These are phyloP conservation scores for Heterobasidion irregulare DNA, from an alignment of 1,284 basidiomycete genomes.

Conservation along the genomic window DNA sequence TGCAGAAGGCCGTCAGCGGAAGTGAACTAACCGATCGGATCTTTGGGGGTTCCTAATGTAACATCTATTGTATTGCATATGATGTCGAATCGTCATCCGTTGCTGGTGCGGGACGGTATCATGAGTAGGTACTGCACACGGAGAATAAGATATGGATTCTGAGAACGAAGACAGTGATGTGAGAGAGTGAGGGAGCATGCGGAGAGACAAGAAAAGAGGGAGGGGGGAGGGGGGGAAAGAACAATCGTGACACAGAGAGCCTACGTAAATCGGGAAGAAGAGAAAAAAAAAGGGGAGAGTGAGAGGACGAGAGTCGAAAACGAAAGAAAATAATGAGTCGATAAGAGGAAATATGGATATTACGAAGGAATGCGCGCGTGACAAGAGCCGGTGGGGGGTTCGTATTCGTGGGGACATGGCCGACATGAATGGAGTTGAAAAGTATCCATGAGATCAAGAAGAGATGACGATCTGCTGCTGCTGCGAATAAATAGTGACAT, in stretches of 20 bases:
- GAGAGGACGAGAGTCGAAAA: not conserved
- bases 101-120: not conserved
- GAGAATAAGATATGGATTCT: not conserved
- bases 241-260: not conserved
- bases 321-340: not conserved
- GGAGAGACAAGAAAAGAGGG: not conserved
- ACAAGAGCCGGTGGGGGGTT: not conserved
- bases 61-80: conserved; percentile 3
- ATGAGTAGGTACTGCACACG: not conserved
- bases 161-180: no score
- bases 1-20: not conserved
- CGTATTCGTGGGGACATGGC: not conserved
- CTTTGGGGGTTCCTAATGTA: not conserved
- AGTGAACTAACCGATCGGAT: not conserved
- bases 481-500: not conserved
- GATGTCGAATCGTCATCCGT: not conserved
- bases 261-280: not conserved
- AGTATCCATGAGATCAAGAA: not conserved
- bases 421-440: not conserved
- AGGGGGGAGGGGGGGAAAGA: not conserved
- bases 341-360: not conserved
- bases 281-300: not conserved
- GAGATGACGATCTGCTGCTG: not conserved
- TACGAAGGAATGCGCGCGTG: not conserved
- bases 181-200: not conserved